Base-by-base conservation (phyloP, 345 rosid genomes). In the Camelina laxa region DNA sequence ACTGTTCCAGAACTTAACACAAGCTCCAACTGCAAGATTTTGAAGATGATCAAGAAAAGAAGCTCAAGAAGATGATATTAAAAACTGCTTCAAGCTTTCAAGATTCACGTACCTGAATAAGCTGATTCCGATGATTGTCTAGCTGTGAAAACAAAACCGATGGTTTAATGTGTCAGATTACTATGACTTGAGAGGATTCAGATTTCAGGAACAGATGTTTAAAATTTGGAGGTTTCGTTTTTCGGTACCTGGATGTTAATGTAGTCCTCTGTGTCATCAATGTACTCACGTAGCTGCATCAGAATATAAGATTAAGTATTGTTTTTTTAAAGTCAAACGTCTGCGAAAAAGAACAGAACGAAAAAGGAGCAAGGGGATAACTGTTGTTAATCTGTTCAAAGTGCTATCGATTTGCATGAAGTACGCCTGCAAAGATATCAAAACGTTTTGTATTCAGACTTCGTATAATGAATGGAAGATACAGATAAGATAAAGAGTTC, bases 101-200 rank as follows among this genome's bases (percentile, higher is more conserved):
- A 48, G 33, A 71, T 57, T 59, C 36, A 38, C 77, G 66, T 55
- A 92, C 98, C 91, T 96, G 99, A 83, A 96, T 96, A 44, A 96
- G 86, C 87, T 96, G 98, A 79, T 96, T 96, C 31, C 99, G 93
- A 81, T 96, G 97, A 80, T 91, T 96, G 86, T 96, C 99, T 31
- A 96, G 93, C 99, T 95, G 92, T 63, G 75, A 74, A 72, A 72
- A 82, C 64, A 20, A 38, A 66, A 55, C 11, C 13, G 1, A 21
- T 21, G n/a, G 39, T 39, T 50, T 50, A 42, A 20, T 2, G 19
- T 20, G 61, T 42, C 39, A 73, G 65, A 15, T 50, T 31, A 31
- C 1, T 45, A 36, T 19, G 38, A 27, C 67, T 41, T 39, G 20
- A 1, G 55, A 60, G 13, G 10, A 22, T 75, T 53, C 16, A 22